Evolutionary conservation across 495 filamentous ascomycete genomes (phyloP).

Genomic region (Penicillium fimorum): DNA sequence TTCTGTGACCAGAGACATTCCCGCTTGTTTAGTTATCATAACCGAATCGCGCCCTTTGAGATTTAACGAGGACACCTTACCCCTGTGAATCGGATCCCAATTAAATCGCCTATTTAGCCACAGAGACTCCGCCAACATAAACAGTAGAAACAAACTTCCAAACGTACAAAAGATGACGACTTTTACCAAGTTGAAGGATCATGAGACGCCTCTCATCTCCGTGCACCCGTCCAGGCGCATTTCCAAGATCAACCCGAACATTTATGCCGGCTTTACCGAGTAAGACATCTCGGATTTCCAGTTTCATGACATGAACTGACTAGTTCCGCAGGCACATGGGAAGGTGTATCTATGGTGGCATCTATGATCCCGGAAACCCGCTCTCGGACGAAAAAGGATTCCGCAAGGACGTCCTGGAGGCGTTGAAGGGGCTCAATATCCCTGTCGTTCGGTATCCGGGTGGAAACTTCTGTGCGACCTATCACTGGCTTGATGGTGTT

Average conservation of each 20-base stretch:
- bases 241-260: constrained; percentile 69
- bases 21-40: background rate
- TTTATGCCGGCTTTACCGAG: constrained; percentile 77
- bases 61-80: background rate
- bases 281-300: constrained; percentile 29
- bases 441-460: constrained; percentile 78
- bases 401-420: constrained; percentile 69
- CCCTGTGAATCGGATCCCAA: background rate
- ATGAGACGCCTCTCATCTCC: constrained; percentile 57
- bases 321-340: constrained; percentile 65
- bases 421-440: constrained; percentile 65
- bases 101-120: background rate
- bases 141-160: background rate
- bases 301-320: constrained; percentile 9
- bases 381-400: constrained; percentile 74
- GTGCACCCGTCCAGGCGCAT: constrained; percentile 58
- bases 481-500: constrained; percentile 79
- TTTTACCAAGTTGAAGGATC: constrained; percentile 61
- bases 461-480: constrained; percentile 78
- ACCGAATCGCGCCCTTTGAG: background rate
- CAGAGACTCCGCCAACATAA: background rate
- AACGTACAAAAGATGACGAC: constrained; percentile 54
- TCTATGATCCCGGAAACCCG: constrained; percentile 70
- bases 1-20: background rate
- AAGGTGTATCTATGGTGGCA: constrained; percentile 80